Conservation (phyloP, 805 yeast genomes). For the Wickerhamomyces kurtzmanii region DNA sequence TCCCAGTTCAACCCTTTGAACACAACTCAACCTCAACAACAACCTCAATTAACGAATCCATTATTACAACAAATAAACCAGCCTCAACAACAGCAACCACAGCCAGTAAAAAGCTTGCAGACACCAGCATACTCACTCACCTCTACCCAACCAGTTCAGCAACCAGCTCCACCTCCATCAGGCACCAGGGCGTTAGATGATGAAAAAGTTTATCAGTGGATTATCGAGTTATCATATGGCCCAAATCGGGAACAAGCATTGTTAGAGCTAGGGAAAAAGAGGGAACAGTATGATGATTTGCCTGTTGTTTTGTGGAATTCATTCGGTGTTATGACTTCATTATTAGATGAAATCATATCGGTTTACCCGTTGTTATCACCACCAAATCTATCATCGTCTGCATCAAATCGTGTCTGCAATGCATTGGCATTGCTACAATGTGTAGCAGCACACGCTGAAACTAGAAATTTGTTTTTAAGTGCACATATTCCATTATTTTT, state of each 20-base stretch:
- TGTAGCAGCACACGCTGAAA: slow-evolving; percentile 91
- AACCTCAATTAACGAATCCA: slow-evolving; percentile 5
- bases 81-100: slow-evolving; percentile 10
- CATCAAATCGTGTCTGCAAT: slow-evolving; percentile 89
- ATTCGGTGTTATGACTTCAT: slow-evolving; percentile 90
- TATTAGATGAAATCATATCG: slow-evolving; percentile 79
- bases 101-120: slow-evolving; percentile 1
- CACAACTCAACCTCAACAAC: slow-evolving; percentile 8
- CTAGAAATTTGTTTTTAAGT: slow-evolving; percentile 72
- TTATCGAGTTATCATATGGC: slow-evolving; percentile 81
- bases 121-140: slow-evolving; percentile 2
- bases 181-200: slow-evolving; percentile 47
- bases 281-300: slow-evolving; percentile 90
- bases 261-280: slow-evolving; percentile 82
- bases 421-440: slow-evolving; percentile 92
- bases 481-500: slow-evolving; percentile 90
- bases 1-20: background rate
- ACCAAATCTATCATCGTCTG: slow-evolving; percentile 74
- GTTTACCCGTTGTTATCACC: slow-evolving; percentile 89
- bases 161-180: slow-evolving; percentile 4
- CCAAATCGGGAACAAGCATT: slow-evolving; percentile 89
- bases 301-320: slow-evolving; percentile 93
- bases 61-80: slow-evolving; percentile 7
- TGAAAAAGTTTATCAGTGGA: slow-evolving; percentile 83
- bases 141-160: slow-evolving; percentile 1